Evolutionary conservation across 1,284 basidiomycete species (phyloP).

Genomic region (Singerocomus inundabilis): DNA sequence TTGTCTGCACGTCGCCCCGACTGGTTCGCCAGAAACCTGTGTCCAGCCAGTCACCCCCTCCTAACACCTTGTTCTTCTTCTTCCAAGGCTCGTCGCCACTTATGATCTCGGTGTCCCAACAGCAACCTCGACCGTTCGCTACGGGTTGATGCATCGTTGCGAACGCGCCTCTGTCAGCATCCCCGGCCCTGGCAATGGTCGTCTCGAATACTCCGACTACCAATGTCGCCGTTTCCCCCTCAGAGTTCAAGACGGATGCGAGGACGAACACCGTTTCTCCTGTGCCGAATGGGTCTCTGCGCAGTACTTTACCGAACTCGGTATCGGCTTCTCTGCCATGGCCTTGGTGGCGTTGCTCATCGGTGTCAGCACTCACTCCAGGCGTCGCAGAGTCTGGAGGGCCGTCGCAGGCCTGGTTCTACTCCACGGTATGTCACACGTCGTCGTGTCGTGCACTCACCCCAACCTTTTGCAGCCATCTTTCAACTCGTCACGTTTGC

Average conservation of each 20-base stretch:
- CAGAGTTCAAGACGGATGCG: slow-evolving; percentile 59
- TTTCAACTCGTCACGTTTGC: slow-evolving; percentile 62
- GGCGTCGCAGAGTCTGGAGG: slow-evolving; percentile 72
- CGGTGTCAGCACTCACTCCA: slow-evolving; percentile 68
- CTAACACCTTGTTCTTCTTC: slow-evolving; percentile 14
- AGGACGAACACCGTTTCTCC: slow-evolving; percentile 56
- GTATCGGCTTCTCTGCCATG: slow-evolving; percentile 59
- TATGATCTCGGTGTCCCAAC: slow-evolving; percentile 47
- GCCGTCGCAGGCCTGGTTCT: slow-evolving; percentile 61
- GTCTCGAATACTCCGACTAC: slow-evolving; percentile 52
- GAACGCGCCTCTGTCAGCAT: slow-evolving; percentile 49
- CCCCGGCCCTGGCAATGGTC: slow-evolving; percentile 45
- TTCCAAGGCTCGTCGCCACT: slow-evolving; percentile 57
- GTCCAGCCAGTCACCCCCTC: slow-evolving; percentile 9
- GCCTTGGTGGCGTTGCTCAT: slow-evolving; percentile 59
- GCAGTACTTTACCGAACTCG: slow-evolving; percentile 59
- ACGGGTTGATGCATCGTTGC: slow-evolving; percentile 60
- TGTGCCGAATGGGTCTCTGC: slow-evolving; percentile 72
- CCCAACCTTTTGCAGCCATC: slow-evolving; percentile 39
- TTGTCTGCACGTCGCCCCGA: slow-evolving; percentile 57
- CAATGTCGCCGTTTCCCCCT: slow-evolving; percentile 65
- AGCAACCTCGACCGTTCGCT: slow-evolving; percentile 49
- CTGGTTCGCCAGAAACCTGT: slow-evolving; percentile 49
- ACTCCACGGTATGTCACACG: slow-evolving; percentile 50
- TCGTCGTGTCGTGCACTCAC: not conserved